These are phyloP conservation scores for Schwanniomyces occidentalis DNA, from an alignment of 805 yeast species.

Conservation along the genomic window DNA sequence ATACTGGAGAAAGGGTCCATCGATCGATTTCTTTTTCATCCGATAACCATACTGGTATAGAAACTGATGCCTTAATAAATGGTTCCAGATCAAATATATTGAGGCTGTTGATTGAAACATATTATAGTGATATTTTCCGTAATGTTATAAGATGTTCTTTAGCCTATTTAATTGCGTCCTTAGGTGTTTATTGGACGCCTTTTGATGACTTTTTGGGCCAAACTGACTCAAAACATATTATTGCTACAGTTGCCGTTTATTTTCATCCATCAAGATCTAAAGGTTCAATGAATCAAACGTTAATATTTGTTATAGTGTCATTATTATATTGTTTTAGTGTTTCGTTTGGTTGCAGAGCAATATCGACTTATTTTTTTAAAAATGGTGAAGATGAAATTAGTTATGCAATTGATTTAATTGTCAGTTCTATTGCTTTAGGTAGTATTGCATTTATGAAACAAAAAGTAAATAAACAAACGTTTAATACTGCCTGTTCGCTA, in stretches of 20 bases:
- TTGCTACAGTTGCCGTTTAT: constrained; percentile 81
- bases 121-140: constrained; percentile 18
- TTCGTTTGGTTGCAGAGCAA: constrained; percentile 51
- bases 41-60: constrained; percentile 15
- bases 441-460: constrained; percentile 69
- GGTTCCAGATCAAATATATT: background rate
- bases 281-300: constrained; percentile 79
- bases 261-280: constrained; percentile 79
- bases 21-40: constrained; percentile 29
- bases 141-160: constrained; percentile 63
- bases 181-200: constrained; percentile 62
- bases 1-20: constrained; percentile 39
- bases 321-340: constrained; percentile 54
- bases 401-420: constrained; percentile 52
- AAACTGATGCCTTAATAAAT: constrained; percentile 7
- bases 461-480: constrained; percentile 62
- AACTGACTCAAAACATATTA: constrained; percentile 75
- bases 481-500: constrained; percentile 78
- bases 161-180: constrained; percentile 73
- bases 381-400: constrained; percentile 50
- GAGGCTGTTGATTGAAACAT: constrained; percentile 1
- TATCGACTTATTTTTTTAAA: constrained; percentile 48
- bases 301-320: constrained; percentile 58
- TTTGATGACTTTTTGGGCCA: constrained; percentile 55
- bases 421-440: constrained; percentile 60